phyloP scores from a whole-genome alignment of 768 basidiomycete genomes.

The Tricholoma saponaceum region DNA sequence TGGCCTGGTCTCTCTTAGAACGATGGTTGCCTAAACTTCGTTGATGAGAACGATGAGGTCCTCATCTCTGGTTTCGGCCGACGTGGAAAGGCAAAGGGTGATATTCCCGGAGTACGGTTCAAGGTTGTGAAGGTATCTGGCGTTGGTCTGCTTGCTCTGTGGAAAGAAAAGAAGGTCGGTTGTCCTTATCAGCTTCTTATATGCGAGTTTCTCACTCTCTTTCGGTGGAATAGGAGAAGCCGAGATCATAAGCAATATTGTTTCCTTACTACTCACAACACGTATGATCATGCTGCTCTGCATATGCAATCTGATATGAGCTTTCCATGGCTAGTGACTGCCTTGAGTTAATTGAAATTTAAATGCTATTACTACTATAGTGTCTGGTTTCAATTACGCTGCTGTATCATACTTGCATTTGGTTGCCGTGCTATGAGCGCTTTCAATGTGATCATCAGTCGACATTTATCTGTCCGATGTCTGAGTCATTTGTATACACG shows the following conservation, averaged over 20 bases:
- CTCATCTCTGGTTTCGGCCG: slow-evolving; percentile 99
- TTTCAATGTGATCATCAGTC: not conserved
- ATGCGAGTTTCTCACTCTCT: not conserved
- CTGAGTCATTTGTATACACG: not conserved
- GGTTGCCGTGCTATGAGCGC: not conserved
- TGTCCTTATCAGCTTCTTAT: not conserved
- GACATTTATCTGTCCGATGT: not conserved
- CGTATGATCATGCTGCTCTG: slow-evolving; percentile 12
- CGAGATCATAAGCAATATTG: slow-evolving; percentile 42
- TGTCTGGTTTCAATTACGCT: not conserved
- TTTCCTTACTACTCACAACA: slow-evolving; percentile 8
- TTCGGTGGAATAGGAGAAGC: slow-evolving; percentile 58
- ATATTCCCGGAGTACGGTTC: slow-evolving; percentile 99
- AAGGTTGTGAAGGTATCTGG: slow-evolving; percentile 99
- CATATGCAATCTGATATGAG: slow-evolving; percentile 7
- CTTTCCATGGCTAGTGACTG: not conserved
- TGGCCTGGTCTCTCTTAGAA: slow-evolving; percentile 44
- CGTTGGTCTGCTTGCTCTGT: slow-evolving; percentile 95
- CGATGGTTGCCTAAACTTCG: slow-evolving; percentile 96
- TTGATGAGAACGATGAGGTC: slow-evolving; percentile 99
- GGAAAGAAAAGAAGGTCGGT: slow-evolving; percentile 98
- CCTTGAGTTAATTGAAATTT: not conserved
- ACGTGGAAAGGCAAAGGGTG: slow-evolving; percentile 99
- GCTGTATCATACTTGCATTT: not conserved
- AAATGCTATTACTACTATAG: not conserved